Evolutionary conservation across 495 filamentous ascomycete species (phyloP).

Genomic region (Penicillium coffeae): DNA sequence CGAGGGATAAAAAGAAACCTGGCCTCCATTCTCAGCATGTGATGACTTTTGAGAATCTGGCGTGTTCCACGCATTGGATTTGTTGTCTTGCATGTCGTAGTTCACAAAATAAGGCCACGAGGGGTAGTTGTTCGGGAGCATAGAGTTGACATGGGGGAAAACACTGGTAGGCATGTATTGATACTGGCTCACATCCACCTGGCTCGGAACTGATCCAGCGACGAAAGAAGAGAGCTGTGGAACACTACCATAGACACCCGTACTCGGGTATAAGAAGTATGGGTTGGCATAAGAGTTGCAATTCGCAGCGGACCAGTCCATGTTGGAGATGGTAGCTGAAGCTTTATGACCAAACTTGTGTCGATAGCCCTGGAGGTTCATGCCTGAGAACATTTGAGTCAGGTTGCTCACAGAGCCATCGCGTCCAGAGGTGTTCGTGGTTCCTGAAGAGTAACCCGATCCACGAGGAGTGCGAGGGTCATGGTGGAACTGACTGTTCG

Average conservation of each 20-base stretch:
- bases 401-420: slow-evolving; percentile 16
- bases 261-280: slow-evolving; percentile 29
- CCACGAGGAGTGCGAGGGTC: slow-evolving; percentile 28
- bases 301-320: slow-evolving; percentile 26
- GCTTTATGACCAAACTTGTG: slow-evolving; percentile 24
- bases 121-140: slow-evolving; percentile 24
- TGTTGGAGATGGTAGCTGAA: slow-evolving; percentile 17
- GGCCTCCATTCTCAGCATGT: slow-evolving; percentile 10
- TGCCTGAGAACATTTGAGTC: slow-evolving; percentile 17
- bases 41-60: slow-evolving; percentile 23
- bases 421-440: slow-evolving; percentile 2
- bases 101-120: slow-evolving; percentile 29
- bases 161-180: slow-evolving; percentile 27
- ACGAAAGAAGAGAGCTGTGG: slow-evolving; percentile 24
- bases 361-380: slow-evolving; percentile 26
- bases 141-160: slow-evolving; percentile 20
- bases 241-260: slow-evolving; percentile 22
- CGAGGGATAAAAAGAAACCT: slow-evolving; percentile 10
- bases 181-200: slow-evolving; percentile 25
- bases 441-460: slow-evolving; percentile 16
- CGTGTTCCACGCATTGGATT: slow-evolving; percentile 15
- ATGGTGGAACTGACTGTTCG: slow-evolving; percentile 20
- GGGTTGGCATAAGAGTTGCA: slow-evolving; percentile 28
- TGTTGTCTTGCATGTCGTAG: slow-evolving; percentile 19
- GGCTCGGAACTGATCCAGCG: slow-evolving; percentile 14